phyloP scores from a whole-genome alignment of 2,329 filamentous ascomycete genomes.

The Myriangium duriaei region DNA sequence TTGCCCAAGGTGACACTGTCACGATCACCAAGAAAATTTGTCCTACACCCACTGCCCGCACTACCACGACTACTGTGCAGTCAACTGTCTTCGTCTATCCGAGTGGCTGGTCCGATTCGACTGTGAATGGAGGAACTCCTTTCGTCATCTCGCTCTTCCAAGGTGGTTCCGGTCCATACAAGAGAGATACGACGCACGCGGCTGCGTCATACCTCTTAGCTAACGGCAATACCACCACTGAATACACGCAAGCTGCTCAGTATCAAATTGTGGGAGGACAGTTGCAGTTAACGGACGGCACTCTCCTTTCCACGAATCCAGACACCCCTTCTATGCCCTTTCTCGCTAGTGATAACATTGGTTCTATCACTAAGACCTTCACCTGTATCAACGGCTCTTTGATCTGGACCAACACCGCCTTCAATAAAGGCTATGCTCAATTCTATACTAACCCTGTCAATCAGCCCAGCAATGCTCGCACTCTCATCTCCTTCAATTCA shows the following conservation, averaged over 20 bases:
- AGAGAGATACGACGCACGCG: conserved; percentile 1
- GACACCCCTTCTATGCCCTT: conserved; percentile 18
- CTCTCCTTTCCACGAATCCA: conserved; percentile 16
- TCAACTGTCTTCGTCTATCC: conserved; percentile 21
- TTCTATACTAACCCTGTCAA: conserved; percentile 21
- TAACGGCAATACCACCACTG: conserved; percentile 23
- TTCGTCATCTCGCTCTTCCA: conserved; percentile 22
- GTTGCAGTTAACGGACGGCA: conserved; percentile 15
- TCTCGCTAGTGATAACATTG: conserved; percentile 14
- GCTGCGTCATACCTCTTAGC: conserved; percentile 18
- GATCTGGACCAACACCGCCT: conserved; percentile 22
- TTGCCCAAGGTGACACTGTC: conserved; percentile 10
- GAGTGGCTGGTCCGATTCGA: conserved; percentile 17
- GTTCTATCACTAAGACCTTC: conserved; percentile 20
- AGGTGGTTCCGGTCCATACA: conserved; percentile 11
- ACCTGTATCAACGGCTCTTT: conserved; percentile 17
- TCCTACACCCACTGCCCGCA: conserved; percentile 6
- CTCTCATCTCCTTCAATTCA: conserved; percentile 21
- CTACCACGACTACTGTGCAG: conserved; percentile 15
- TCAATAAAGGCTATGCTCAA: conserved; percentile 19
- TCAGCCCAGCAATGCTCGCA: conserved; percentile 17
- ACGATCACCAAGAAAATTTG: conserved; percentile 12
- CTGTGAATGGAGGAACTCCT: conserved; percentile 20
- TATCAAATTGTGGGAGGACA: conserved; percentile 20
- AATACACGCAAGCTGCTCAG: conserved; percentile 18